Conservation (phyloP, 192 early-diverging fungal genomes). For the Podila minutissima region DNA sequence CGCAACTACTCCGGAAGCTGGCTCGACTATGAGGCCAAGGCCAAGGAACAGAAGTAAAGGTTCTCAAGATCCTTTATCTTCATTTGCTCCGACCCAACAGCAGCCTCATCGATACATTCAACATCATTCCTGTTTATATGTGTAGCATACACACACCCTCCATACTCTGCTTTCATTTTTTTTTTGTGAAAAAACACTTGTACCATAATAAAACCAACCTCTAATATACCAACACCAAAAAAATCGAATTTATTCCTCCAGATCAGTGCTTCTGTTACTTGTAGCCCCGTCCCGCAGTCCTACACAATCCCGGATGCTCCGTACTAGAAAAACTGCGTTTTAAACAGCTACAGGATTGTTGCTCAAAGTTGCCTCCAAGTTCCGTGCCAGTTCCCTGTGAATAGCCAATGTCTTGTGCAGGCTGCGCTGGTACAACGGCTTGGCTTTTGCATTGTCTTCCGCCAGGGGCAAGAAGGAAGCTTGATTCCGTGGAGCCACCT, state of each 20-base stretch:
- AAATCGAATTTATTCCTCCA: too few relatives aligned
- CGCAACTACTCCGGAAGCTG: constrained; percentile 62
- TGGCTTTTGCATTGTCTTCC: background rate
- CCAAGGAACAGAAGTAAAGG: constrained; percentile 27
- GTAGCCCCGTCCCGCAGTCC: too few relatives aligned
- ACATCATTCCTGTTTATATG: background rate
- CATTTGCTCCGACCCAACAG: background rate
- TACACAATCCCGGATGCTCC: too few relatives aligned
- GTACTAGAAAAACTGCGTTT: too few relatives aligned
- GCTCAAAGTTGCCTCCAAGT: too few relatives aligned
- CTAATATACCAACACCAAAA: too few relatives aligned
- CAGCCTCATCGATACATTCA: background rate
- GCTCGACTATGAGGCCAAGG: constrained; percentile 58
- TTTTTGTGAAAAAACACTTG: background rate
- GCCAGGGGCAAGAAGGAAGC: background rate
- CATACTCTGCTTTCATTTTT: background rate
- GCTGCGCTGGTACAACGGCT: background rate
- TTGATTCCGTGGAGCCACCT: background rate
- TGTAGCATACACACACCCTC: background rate
- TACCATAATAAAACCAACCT: too few relatives aligned
- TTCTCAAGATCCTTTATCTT: background rate
- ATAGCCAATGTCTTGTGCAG: background rate
- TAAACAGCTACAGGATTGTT: too few relatives aligned
- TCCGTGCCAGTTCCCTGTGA: background rate
- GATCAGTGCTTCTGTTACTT: too few relatives aligned